phyloP scores from a whole-genome alignment of 768 basidiomycete species.

The Panaeolus papilionaceus region DNA sequence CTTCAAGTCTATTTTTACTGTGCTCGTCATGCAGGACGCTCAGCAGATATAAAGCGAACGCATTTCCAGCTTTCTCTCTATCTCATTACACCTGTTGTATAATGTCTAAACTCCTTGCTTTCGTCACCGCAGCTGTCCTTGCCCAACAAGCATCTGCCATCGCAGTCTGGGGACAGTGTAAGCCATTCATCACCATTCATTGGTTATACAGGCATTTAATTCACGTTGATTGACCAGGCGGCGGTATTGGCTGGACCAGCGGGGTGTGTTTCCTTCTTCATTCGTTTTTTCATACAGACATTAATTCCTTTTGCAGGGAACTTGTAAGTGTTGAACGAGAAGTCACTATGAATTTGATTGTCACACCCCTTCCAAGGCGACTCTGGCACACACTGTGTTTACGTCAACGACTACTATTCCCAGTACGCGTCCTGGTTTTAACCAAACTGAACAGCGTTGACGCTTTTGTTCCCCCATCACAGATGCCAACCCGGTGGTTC shows the following conservation, averaged over 20 bases:
- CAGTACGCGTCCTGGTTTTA: background rate
- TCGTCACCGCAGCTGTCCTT: background rate
- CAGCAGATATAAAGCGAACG: background rate
- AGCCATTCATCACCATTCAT: background rate
- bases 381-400: constrained; percentile 10
- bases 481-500: constrained; percentile 27
- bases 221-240: background rate
- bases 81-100: background rate
- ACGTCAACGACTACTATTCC: constrained; percentile 16
- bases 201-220: background rate
- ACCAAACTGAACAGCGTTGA: background rate
- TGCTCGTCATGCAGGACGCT: background rate
- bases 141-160: constrained; percentile 10
- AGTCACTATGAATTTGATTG: background rate
- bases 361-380: background rate
- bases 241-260: constrained; percentile 13
- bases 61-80: background rate
- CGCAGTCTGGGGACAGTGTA: constrained; percentile 18
- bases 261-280: constrained; percentile 5
- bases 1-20: background rate
- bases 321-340: background rate
- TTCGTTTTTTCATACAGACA: background rate
- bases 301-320: background rate
- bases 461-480: background rate
- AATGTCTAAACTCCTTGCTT: constrained; percentile 13